Conservation (phyloP, 2,329 filamentous ascomycete genomes). For the Onygenales sp. region DNA sequence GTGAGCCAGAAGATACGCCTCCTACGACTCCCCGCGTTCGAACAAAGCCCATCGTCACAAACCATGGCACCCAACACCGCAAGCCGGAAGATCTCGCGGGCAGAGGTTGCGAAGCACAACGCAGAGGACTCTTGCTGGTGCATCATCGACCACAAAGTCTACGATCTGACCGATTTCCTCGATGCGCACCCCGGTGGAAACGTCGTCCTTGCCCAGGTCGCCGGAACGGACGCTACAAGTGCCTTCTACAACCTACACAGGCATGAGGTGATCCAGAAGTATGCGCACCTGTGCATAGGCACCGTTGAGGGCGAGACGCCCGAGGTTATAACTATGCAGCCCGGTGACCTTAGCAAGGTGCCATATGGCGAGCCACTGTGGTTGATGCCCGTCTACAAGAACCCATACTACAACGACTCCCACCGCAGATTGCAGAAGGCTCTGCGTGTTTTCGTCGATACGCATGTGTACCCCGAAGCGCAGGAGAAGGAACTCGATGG, state of each 20-base stretch:
- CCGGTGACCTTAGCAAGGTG: conserved; percentile 64
- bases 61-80: neutral
- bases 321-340: conserved; percentile 58
- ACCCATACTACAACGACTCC: conserved; percentile 52
- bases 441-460: conserved; percentile 50
- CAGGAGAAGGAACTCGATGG: conserved; percentile 55
- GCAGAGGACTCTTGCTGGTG: conserved; percentile 69
- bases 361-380: conserved; percentile 81
- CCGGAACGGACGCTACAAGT: conserved; percentile 68
- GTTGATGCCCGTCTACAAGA: conserved; percentile 35
- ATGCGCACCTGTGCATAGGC: conserved; percentile 64
- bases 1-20: no score
- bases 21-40: neutral
- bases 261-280: conserved; percentile 79
- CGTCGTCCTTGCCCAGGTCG: conserved; percentile 69
- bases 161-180: conserved; percentile 76
- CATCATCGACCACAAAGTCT: conserved; percentile 78
- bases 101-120: conserved; percentile 65
- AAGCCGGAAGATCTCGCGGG: conserved; percentile 30
- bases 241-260: conserved; percentile 89
- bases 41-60: neutral
- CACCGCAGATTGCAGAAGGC: conserved; percentile 49
- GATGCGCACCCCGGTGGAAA: conserved; percentile 78
- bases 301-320: conserved; percentile 65
- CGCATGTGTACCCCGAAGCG: conserved; percentile 46